Evolutionary conservation across 2,329 filamentous ascomycete species (phyloP).

Genomic region (Alternaria gaisen): DNA sequence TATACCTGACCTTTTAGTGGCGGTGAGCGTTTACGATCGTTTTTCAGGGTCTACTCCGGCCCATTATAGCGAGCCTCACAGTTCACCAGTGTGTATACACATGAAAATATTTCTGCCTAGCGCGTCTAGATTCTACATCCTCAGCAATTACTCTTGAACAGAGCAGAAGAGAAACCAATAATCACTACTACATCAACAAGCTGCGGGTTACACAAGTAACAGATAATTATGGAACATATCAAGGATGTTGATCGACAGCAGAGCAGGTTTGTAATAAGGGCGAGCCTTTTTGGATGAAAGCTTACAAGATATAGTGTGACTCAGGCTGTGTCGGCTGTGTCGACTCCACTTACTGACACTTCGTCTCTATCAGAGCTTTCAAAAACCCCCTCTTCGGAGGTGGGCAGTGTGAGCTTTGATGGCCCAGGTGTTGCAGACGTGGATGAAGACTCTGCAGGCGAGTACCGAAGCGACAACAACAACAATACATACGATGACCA

Average conservation of each 20-base stretch:
- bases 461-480: not conserved
- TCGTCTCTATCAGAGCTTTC: not conserved
- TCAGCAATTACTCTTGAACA: not conserved
- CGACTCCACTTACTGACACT: not conserved
- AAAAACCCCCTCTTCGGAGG: not conserved
- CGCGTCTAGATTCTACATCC: not conserved
- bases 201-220: not conserved
- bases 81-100: not conserved
- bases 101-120: not conserved
- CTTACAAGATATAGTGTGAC: constrained; percentile 1
- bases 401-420: not conserved
- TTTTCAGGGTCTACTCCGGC: not conserved
- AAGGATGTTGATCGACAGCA: not conserved
- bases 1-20: not conserved
- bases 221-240: not conserved
- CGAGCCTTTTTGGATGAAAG: not conserved
- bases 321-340: not conserved
- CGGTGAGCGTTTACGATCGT: not conserved
- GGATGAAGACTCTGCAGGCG: not conserved
- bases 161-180: too few relatives aligned
- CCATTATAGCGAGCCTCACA: not conserved
- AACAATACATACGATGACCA: constrained; percentile 6
- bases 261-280: not conserved
- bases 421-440: not conserved
- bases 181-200: not conserved